Percentiles rank a stretch among this genome's conserved stretches.
These are phyloP conservation scores for Stylosanthes scabra DNA, from an alignment of 331 rosid species.

Conservation along the genomic window DNA sequence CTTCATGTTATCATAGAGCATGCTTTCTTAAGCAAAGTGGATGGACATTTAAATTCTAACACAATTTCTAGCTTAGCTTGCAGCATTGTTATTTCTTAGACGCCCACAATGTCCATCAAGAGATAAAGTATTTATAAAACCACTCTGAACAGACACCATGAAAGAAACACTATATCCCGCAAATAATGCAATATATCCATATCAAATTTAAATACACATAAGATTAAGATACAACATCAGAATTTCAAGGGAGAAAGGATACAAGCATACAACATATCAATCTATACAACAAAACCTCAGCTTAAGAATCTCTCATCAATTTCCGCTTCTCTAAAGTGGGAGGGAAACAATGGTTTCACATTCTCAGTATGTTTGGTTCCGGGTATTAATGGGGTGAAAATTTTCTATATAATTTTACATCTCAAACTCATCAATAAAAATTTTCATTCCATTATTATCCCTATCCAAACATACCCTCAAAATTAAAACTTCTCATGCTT, in stretches of 20 bases:
- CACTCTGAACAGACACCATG: background rate
- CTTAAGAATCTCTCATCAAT: background rate
- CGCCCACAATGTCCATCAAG: too few relatives aligned
- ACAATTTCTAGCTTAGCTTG: too few relatives aligned
- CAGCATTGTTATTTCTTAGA: too few relatives aligned
- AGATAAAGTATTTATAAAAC: background rate
- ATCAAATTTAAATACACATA: conserved; percentile 3
- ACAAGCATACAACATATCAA: background rate
- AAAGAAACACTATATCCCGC: background rate
- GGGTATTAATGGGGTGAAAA: too few relatives aligned
- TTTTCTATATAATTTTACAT: too few relatives aligned
- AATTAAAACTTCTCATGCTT: background rate
- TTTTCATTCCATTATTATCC: too few relatives aligned
- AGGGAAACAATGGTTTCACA: background rate
- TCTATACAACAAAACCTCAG: background rate
- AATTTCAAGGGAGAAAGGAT: background rate
- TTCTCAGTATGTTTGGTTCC: background rate
- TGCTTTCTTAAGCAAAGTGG: too few relatives aligned
- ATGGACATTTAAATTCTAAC: too few relatives aligned
- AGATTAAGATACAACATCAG: background rate
- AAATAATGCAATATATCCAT: background rate
- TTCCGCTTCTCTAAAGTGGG: background rate
- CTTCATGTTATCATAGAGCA: too few relatives aligned
- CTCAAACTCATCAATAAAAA: too few relatives aligned
- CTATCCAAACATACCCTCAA: too few relatives aligned